Conservation (phyloP, 73 alveolate species). For the Tetrahymena malaccensis region DNA sequence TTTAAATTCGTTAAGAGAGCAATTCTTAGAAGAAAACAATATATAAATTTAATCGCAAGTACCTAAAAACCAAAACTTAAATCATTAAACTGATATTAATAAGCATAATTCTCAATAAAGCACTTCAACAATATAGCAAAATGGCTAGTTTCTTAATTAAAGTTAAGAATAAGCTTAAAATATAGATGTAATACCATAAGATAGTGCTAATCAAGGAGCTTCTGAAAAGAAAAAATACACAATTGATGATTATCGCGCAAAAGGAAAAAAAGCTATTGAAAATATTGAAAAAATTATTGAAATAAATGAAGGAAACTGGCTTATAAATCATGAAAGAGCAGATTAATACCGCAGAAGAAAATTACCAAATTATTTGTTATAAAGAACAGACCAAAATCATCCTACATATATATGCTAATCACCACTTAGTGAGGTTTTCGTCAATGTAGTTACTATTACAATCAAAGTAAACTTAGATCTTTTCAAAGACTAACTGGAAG, state of each 20-base stretch:
- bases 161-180: not conserved
- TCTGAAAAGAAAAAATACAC: not conserved
- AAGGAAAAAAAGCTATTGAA: slow-evolving; percentile 13
- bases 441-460: slow-evolving; percentile 37
- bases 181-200: not conserved
- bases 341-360: slow-evolving; percentile 32
- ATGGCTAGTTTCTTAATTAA: not conserved
- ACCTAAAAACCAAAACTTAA: too few species aligned
- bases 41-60: too few species aligned
- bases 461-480: slow-evolving; percentile 47
- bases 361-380: slow-evolving; percentile 26
- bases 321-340: not conserved
- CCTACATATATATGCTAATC: slow-evolving; percentile 48
- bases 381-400: slow-evolving; percentile 16
- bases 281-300: slow-evolving; percentile 11
- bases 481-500: slow-evolving; percentile 22
- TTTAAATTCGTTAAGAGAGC: not conserved
- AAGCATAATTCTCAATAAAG: not conserved
- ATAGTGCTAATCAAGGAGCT: not conserved
- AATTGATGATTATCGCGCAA: not conserved
- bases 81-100: too few species aligned
- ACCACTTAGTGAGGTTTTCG: slow-evolving; percentile 76
- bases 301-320: slow-evolving; percentile 16
- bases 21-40: not conserved
- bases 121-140: not conserved